phyloP scores from a whole-genome alignment of 139 green algal genomes.

The Chlorella sp. region DNA sequence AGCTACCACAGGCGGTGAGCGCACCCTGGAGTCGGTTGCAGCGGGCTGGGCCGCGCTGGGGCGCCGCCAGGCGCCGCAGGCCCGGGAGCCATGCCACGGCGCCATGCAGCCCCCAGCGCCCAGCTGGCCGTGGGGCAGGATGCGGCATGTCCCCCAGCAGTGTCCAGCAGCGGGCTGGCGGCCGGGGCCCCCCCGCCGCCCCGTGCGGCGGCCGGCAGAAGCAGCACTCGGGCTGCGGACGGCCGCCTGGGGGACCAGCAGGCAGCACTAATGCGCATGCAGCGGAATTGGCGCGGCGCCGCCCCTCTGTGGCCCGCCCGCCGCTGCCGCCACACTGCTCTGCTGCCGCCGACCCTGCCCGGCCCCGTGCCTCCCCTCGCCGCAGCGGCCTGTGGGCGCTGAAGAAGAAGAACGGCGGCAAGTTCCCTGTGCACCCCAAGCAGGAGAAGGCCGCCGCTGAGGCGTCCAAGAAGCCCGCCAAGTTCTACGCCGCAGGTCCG shows the following conservation, averaged over 20 bases:
- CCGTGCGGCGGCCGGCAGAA: too few relatives aligned
- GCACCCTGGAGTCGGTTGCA: not conserved
- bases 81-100: not conserved
- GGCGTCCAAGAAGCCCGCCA: slow-evolving; percentile 65
- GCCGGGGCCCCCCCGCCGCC: too few relatives aligned
- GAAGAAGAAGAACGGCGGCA: slow-evolving; percentile 97
- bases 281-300: too few relatives aligned
- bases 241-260: too few relatives aligned
- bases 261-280: too few relatives aligned
- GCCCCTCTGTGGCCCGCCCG: too few relatives aligned
- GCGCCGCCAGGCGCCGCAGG: not conserved
- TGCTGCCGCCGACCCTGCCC: not conserved
- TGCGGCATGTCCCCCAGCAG: too few relatives aligned
- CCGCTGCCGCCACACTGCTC: too few relatives aligned
- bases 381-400: slow-evolving; percentile 88
- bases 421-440: slow-evolving; percentile 87
- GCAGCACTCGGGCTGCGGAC: too few relatives aligned
- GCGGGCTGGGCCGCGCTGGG: not conserved
- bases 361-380: not conserved
- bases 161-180: too few relatives aligned
- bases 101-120: not conserved
- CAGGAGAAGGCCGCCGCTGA: slow-evolving; percentile 64
- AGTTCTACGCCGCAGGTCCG: slow-evolving; percentile 89
- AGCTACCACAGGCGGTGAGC: slow-evolving; percentile 64
- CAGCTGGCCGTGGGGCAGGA: too few relatives aligned